These are phyloP conservation scores for Claviceps africana DNA, from an alignment of 2,329 filamentous ascomycete species.

Conservation along the genomic window DNA sequence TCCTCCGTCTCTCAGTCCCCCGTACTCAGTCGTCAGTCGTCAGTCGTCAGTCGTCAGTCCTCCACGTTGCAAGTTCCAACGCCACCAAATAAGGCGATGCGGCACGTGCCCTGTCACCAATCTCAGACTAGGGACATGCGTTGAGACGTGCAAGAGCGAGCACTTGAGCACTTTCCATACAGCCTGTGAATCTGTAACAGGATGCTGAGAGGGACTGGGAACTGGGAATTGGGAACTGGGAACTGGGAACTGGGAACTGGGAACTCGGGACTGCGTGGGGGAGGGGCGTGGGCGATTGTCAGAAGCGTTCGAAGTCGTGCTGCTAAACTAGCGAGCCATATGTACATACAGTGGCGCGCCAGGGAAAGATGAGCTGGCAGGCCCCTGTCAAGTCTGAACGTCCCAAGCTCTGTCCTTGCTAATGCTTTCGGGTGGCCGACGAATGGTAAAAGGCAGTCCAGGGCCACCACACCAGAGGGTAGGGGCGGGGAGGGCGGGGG, in stretches of 20 bases:
- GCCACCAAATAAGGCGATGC: conserved; percentile 6
- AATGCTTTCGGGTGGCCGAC: too few species aligned
- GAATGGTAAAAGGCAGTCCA: neutral
- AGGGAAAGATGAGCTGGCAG: neutral
- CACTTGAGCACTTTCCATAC: neutral
- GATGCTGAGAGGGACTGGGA: too few species aligned
- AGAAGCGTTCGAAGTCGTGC: too few species aligned
- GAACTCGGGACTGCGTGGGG: neutral
- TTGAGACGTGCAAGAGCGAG: conserved; percentile 10
- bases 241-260: too few species aligned
- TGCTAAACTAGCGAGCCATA: neutral
- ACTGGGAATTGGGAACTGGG: too few species aligned
- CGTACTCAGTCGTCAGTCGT: too few species aligned
- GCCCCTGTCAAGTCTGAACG: neutral
- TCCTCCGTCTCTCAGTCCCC: too few species aligned
- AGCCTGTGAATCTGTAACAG: too few species aligned
- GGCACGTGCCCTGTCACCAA: conserved; percentile 8
- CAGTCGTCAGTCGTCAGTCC: too few species aligned
- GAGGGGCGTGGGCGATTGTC: neutral
- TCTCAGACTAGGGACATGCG: conserved; percentile 9
- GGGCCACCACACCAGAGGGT: neutral
- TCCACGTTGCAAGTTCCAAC: too few species aligned
- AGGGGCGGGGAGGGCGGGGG: neutral
- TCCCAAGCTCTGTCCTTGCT: neutral
- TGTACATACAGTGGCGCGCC: conserved; percentile 1